Evolutionary conservation across 805 yeast genomes (phyloP).

Genomic region (Hanseniaspora lindneri): DNA sequence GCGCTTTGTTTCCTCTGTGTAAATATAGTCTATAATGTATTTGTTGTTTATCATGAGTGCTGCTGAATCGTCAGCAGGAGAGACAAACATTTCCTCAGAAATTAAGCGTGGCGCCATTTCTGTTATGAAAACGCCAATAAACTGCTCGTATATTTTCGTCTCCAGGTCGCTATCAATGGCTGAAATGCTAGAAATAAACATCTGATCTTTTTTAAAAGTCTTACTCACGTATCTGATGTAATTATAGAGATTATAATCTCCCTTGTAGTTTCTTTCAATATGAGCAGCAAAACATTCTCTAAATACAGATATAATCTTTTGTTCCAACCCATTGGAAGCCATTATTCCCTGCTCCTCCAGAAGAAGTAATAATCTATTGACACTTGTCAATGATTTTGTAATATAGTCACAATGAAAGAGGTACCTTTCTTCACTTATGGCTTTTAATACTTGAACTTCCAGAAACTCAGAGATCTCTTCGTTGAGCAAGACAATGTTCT

Average conservation of each 20-base stretch:
- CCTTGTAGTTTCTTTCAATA: not conserved
- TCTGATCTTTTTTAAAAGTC: not conserved
- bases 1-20: not conserved
- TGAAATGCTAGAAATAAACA: not conserved
- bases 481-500: not conserved
- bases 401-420: not conserved
- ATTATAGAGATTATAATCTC: not conserved
- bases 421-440: not conserved
- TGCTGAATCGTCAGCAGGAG: not conserved
- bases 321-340: not conserved
- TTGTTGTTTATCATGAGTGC: not conserved
- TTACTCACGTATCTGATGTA: not conserved
- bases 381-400: too few species aligned
- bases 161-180: not conserved
- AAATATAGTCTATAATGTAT: conserved; percentile 9
- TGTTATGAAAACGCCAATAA: not conserved
- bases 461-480: not conserved
- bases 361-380: not conserved
- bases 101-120: not conserved
- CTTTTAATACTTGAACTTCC: not conserved
- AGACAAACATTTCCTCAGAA: not conserved
- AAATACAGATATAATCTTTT: not conserved
- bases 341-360: not conserved
- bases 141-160: not conserved
- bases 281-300: not conserved